A percentile compares a stretch with the other conserved stretches of the same genome.
phyloP scores from a whole-genome alignment of 2,329 filamentous ascomycete species.

The Penicillium sp. region DNA sequence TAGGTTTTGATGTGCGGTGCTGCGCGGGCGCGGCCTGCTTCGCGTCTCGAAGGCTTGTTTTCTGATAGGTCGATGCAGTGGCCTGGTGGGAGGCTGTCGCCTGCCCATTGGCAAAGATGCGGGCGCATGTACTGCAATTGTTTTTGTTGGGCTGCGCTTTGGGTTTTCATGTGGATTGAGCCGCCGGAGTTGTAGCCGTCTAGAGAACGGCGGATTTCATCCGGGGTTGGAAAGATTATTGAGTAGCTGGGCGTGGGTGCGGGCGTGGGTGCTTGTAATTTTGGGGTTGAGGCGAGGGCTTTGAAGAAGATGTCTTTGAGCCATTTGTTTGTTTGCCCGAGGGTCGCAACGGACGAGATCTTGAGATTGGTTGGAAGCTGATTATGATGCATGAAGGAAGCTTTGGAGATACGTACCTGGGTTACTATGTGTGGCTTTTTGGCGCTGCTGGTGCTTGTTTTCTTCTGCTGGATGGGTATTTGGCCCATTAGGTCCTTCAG shows the following conservation, averaged over 20 bases:
- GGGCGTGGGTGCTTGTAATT: not conserved
- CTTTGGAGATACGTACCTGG: conserved; percentile 30
- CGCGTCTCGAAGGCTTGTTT: conserved; percentile 23
- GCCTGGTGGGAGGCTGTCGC: conserved; percentile 45
- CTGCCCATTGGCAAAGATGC: conserved; percentile 73
- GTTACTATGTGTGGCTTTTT: conserved; percentile 38
- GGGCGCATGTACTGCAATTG: conserved; percentile 72
- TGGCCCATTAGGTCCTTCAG: conserved; percentile 59
- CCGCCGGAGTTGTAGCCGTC: conserved; percentile 75
- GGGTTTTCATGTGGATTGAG: conserved; percentile 79
- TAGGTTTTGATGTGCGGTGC: conserved; percentile 92
- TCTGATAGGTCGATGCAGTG: conserved; percentile 12
- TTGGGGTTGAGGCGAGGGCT: conserved; percentile 32
- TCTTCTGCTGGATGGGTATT: conserved; percentile 48
- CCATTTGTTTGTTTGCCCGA: conserved; percentile 71
- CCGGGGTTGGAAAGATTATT: conserved; percentile 76
- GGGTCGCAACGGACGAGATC: conserved; percentile 78
- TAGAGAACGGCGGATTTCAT: conserved; percentile 72
- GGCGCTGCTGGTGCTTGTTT: conserved; percentile 5
- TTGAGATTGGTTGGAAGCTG: conserved; percentile 48
- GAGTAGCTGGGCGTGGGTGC: conserved; percentile 56
- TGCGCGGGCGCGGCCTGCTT: conserved; percentile 65
- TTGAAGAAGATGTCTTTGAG: conserved; percentile 63
- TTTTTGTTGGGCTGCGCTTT: conserved; percentile 67
- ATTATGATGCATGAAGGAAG: not conserved